Conservation (phyloP, 805 yeast species). For the Metschnikowia arizonensis region DNA sequence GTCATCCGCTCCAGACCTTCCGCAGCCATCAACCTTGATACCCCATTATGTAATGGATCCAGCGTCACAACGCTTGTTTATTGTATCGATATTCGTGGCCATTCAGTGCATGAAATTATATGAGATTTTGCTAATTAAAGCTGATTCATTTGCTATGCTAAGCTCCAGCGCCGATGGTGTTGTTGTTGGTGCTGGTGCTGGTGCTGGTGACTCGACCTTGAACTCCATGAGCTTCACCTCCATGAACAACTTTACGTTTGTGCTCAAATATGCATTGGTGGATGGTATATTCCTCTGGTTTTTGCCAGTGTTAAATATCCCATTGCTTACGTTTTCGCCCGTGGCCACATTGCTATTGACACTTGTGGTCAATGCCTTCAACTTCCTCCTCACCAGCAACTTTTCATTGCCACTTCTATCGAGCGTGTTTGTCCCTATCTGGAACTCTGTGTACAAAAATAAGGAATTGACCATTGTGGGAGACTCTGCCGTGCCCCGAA, state of each 20-base stretch:
- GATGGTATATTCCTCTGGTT: conserved; percentile 70
- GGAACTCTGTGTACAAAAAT: conserved; percentile 40
- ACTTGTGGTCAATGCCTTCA: conserved; percentile 41
- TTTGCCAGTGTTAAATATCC: conserved; percentile 73
- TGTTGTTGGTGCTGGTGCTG: background rate
- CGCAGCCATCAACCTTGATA: conserved; percentile 35
- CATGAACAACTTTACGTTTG: conserved; percentile 52
- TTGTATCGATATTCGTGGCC: conserved; percentile 60
- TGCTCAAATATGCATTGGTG: conserved; percentile 64
- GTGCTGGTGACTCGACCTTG: conserved; percentile 17
- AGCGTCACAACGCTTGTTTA: conserved; percentile 70
- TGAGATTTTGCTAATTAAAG: conserved; percentile 59
- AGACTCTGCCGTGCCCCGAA: conserved; percentile 36
- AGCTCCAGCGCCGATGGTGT: background rate
- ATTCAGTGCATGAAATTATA: conserved; percentile 86
- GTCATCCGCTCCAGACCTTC: background rate
- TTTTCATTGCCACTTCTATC: conserved; percentile 45
- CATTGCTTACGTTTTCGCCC: conserved; percentile 65
- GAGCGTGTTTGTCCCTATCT: conserved; percentile 33
- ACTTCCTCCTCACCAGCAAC: conserved; percentile 53
- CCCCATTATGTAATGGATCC: conserved; percentile 65
- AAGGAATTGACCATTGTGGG: conserved; percentile 53
- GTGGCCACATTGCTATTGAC: conserved; percentile 50
- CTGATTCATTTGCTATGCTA: conserved; percentile 24
- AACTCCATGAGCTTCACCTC: conserved; percentile 41